Conservation (phyloP, 208 protist species). For the Kentomonas sorsogonicus region DNA sequence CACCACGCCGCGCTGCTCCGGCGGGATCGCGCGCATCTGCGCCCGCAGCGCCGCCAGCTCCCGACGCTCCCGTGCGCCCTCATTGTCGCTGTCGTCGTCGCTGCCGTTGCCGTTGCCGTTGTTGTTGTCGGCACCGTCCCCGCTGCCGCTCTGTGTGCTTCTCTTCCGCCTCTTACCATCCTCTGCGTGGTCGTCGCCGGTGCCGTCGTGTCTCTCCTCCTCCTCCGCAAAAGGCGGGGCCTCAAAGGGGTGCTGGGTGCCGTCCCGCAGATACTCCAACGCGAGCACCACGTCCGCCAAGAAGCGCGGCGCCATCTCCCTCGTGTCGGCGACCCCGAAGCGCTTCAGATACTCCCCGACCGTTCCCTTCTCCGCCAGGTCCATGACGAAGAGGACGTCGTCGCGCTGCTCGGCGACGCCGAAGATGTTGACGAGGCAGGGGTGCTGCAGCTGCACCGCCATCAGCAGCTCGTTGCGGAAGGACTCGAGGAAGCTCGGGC, state of each 20-base stretch:
- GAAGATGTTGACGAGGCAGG: slow-evolving; percentile 58
- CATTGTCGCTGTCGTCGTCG: not conserved
- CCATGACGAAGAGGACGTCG: slow-evolving; percentile 72
- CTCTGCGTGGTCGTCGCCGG: no score
- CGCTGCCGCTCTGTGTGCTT: no score
- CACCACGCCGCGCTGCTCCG: slow-evolving; percentile 38
- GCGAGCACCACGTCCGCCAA: slow-evolving; percentile 73
- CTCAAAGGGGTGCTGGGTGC: slow-evolving; percentile 58
- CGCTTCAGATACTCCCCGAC: slow-evolving; percentile 47
- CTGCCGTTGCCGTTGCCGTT: slow-evolving; percentile 17
- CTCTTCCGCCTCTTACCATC: no score
- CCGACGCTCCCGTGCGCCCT: not conserved
- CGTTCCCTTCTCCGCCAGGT: slow-evolving; percentile 68
- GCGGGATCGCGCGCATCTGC: slow-evolving; percentile 15
- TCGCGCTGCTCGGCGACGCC: slow-evolving; percentile 53
- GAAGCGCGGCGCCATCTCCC: slow-evolving; percentile 62
- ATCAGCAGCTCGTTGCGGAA: slow-evolving; percentile 69
- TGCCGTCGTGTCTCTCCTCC: not conserved
- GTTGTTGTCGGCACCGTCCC: no score
- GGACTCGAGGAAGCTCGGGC: slow-evolving; percentile 30
- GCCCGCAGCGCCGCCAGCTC: not conserved
- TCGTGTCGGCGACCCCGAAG: slow-evolving; percentile 43
- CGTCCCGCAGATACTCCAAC: slow-evolving; percentile 64
- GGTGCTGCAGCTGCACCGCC: slow-evolving; percentile 50
- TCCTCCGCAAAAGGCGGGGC: not conserved